Base-by-base conservation (phyloP, 768 basidiomycete genomes). In the Melanogaster broomeanus region DNA sequence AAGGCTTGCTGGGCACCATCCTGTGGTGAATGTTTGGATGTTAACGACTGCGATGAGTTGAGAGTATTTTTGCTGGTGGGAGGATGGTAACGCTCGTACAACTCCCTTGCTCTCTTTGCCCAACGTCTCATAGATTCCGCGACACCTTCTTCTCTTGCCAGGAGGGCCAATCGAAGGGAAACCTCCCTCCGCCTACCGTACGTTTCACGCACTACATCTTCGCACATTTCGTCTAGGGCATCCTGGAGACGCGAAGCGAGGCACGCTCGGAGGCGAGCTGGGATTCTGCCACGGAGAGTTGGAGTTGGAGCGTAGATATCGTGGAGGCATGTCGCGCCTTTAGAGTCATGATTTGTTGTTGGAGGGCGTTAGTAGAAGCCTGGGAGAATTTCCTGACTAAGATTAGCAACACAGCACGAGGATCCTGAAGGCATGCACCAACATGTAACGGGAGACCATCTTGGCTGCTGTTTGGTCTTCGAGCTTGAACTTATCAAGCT, bases 361-460 rank as follows among this genome's bases (percentile, higher is more conserved):
- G 87, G 0, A 93, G 79, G 2, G 77, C 64, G 48, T 88, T 77
- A 4, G 85, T 87, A 7, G 87, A 82, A 2, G 79, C 73, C 62
- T 93, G 90, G 2, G 90, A 90, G 68, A 92, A 93, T 66, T 84
- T 87, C 90, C 90, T 91, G 54, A 22, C 3, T 3, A 12, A 22
- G 9, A 52, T 33, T 11, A 3, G 10, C 56, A 48, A 56, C 39
- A 43, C 56, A n/a, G 48, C 4, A 28, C 7, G 18, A 44, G 0
- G 50, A 22, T 0, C 10, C 16, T 25, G 5, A 37, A 4, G 16
- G 15, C 15, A 34, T n/a, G 7, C 30, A 73, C 84, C 49, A 58
- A 90, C 90, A 92, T 93, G 65, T 93, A 93, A 33, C 88, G 81
- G 24, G 88, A 82, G 25, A 93, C 90, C 81, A 92, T 88, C 60